A percentile compares a stretch with the other conserved stretches of the same genome.
Conservation (phyloP, 805 yeast genomes). For the Candida mattraensis region DNA sequence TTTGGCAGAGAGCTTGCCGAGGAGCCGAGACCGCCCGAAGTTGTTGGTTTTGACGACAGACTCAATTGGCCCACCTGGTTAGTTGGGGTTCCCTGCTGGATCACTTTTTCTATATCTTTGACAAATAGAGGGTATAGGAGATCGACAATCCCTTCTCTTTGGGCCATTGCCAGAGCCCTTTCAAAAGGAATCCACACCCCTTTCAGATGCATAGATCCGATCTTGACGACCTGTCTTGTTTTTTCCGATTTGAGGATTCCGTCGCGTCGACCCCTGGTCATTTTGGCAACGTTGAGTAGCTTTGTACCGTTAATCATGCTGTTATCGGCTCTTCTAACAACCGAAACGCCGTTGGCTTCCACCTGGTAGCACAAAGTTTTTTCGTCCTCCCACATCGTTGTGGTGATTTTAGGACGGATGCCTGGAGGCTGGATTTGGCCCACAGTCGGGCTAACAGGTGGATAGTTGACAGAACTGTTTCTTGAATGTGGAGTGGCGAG, state of each 20-base stretch:
- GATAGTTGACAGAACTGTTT: conserved; percentile 16
- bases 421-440: conserved; percentile 43
- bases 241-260: conserved; percentile 68
- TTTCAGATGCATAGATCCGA: conserved; percentile 70
- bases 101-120: conserved; percentile 52
- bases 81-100: conserved; percentile 34
- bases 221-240: conserved; percentile 63
- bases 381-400: conserved; percentile 74
- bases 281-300: conserved; percentile 62
- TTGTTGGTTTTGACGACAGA: conserved; percentile 17
- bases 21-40: conserved; percentile 7
- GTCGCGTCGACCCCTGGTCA: conserved; percentile 70
- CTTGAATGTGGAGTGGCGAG: conserved; percentile 13
- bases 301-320: conserved; percentile 72
- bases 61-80: conserved; percentile 25
- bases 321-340: conserved; percentile 65
- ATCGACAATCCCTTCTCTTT: conserved; percentile 60
- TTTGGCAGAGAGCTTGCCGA: no score
- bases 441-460: conserved; percentile 31
- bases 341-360: conserved; percentile 62
- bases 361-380: conserved; percentile 68
- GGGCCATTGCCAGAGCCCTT: conserved; percentile 64
- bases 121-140: conserved; percentile 55
- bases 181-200: conserved; percentile 76
- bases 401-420: conserved; percentile 59